These are phyloP conservation scores for Suillus luteus DNA, from an alignment of 768 basidiomycete species.

Conservation along the genomic window DNA sequence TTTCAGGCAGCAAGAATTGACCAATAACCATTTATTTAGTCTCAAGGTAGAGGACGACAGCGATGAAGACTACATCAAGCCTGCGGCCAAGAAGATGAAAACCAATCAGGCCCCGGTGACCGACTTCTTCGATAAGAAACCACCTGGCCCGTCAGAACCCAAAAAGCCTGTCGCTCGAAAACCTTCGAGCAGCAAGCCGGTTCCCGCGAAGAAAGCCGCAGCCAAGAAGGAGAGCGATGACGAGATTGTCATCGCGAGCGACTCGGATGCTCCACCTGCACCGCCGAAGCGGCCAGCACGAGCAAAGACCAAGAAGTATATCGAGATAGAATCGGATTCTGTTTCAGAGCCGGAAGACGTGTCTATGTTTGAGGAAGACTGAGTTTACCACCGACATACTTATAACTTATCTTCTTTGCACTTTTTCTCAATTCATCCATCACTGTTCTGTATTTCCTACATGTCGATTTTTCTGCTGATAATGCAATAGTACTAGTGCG, in stretches of 20 bases:
- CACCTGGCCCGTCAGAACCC: constrained; percentile 33
- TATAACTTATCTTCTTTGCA: not conserved
- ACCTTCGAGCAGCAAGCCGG: constrained; percentile 60
- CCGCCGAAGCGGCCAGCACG: constrained; percentile 51
- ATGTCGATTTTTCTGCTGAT: not conserved
- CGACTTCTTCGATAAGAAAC: constrained; percentile 61
- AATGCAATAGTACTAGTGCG: not conserved
- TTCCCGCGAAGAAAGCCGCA: constrained; percentile 53
- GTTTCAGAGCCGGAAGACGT: constrained; percentile 47
- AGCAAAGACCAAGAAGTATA: constrained; percentile 57
- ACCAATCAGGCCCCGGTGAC: constrained; percentile 45
- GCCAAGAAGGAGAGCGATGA: constrained; percentile 46
- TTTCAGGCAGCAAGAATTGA: constrained; percentile 12
- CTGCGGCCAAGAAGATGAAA: constrained; percentile 56
- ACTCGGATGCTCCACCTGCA: constrained; percentile 41
- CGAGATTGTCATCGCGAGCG: constrained; percentile 48
- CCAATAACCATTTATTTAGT: constrained; percentile 27
- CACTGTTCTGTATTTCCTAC: constrained; percentile 1
- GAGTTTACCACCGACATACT: constrained; percentile 17
- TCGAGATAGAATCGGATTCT: constrained; percentile 57
- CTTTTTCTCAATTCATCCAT: not conserved
- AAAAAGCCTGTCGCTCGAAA: constrained; percentile 49
- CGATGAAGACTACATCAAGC: constrained; percentile 45
- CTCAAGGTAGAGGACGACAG: constrained; percentile 37
- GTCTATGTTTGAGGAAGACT: constrained; percentile 50